phyloP scores from a whole-genome alignment of 495 filamentous ascomycete genomes.

The Hypoxylon subgilvum region DNA sequence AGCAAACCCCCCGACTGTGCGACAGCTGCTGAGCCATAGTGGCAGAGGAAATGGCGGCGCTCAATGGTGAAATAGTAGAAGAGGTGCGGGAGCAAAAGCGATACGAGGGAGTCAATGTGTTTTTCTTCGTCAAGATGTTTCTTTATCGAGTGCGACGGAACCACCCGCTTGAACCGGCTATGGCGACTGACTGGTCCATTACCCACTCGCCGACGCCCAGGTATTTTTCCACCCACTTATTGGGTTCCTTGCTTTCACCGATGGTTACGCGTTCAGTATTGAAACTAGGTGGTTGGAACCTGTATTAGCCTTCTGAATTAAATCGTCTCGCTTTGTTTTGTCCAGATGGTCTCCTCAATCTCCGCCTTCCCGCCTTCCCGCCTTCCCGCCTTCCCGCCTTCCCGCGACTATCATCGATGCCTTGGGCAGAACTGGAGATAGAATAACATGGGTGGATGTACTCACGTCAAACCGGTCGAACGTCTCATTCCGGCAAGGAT shows the following conservation, averaged over 20 bases:
- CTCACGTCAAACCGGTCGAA: constrained; percentile 96
- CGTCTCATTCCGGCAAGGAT: constrained; percentile 96
- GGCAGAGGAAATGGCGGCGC: background rate
- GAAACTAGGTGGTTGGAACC: constrained; percentile 76
- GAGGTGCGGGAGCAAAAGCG: background rate
- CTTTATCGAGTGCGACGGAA: constrained; percentile 82
- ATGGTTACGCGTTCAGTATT: constrained; percentile 79
- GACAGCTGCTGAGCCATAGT: background rate
- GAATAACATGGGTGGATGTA: constrained; percentile 34
- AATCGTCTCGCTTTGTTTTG: background rate
- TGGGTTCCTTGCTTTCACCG: constrained; percentile 78
- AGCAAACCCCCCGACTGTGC: background rate
- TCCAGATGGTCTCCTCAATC: constrained; percentile 43
- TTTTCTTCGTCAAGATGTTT: background rate
- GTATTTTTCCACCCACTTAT: constrained; percentile 93
- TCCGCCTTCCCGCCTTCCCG: too few species aligned
- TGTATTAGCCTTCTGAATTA: constrained; percentile 2
- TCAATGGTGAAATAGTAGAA: background rate
- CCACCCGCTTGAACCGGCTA: constrained; percentile 83
- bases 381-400: constrained; percentile 1
- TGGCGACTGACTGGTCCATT: constrained; percentile 93
- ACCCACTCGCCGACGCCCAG: constrained; percentile 96
- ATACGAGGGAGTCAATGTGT: background rate
- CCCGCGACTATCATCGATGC: background rate
- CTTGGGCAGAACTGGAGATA: too few species aligned